Percentiles rank a stretch among this genome's conserved stretches.
These are phyloP conservation scores for Fistulifera pelliculosa DNA, from an alignment of 108 stramenopile genomes.

Conservation along the genomic window DNA sequence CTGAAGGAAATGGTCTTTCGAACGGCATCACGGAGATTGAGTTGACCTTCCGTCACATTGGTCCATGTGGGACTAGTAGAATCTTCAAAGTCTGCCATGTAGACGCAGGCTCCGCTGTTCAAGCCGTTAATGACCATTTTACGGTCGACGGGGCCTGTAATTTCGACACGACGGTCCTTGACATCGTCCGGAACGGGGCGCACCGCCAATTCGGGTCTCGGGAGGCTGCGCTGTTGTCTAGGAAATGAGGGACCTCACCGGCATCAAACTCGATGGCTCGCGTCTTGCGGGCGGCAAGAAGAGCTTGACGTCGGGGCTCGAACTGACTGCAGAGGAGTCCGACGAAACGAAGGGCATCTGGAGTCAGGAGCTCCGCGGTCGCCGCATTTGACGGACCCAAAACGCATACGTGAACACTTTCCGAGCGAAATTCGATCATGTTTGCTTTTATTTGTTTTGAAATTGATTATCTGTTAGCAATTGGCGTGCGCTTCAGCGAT, in stretches of 20 bases:
- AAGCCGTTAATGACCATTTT: slow-evolving; percentile 96
- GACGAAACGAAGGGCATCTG: slow-evolving; percentile 72
- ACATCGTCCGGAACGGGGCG: slow-evolving; percentile 78
- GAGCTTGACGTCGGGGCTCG: slow-evolving; percentile 55
- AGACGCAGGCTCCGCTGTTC: slow-evolving; percentile 83
- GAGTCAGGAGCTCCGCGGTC: slow-evolving; percentile 60
- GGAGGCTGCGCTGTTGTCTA: slow-evolving; percentile 39
- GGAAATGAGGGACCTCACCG: slow-evolving; percentile 64
- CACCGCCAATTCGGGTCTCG: slow-evolving; percentile 76
- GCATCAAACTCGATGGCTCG: slow-evolving; percentile 65
- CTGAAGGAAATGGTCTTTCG: slow-evolving; percentile 78
- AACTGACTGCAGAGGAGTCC: slow-evolving; percentile 67
- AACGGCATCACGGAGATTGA: slow-evolving; percentile 87
- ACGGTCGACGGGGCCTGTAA: slow-evolving; percentile 84
- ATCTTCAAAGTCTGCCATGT: slow-evolving; percentile 96
- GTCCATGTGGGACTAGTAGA: slow-evolving; percentile 78
- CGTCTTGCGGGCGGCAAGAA: slow-evolving; percentile 43
- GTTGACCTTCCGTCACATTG: slow-evolving; percentile 82
- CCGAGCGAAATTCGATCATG: slow-evolving; percentile 62
- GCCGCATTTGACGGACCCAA: slow-evolving; percentile 62
- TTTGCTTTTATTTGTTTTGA: background rate
- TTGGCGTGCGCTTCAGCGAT: too few relatives aligned
- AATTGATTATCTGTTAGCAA: background rate
- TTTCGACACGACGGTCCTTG: slow-evolving; percentile 84
- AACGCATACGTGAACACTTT: slow-evolving; percentile 49